Evolutionary conservation across 345 rosid genomes (phyloP), one percentile per base, ranked within the genome.

Genomic region (Sisymbrium altissimum): DNA sequence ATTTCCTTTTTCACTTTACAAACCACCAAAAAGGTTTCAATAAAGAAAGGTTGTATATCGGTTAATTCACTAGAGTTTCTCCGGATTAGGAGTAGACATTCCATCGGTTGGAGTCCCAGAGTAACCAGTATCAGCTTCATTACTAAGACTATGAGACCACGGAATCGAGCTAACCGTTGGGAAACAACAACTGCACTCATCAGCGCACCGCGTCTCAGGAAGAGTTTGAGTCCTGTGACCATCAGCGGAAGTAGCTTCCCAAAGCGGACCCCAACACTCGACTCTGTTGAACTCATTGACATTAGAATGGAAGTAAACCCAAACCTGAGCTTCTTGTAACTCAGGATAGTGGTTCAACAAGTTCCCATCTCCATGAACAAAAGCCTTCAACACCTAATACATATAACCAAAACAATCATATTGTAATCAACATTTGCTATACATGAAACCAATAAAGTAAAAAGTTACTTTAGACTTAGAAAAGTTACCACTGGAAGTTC

Each of bases 261-360:
- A 82, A 23, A 95, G 86, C 9, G 92, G 92, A 5, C 99, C 97
- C 99, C 97, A 91, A 68, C 99, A 91, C 72, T 95, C 92, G 9
- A 81, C 86, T 68, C 44, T 88, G 83, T 88, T 91, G 88, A 83
- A 95, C 80, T 95, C 96, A 23, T 81, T 71, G 18, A 87, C 78
- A 78, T 83, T 95, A 6, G 99, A 95, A 56, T 95, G 97, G 64
- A 94, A 94, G 53, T 94, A 91, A 64, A 89, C 97, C 89, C 93
- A 95, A 3, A 95, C 99, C 67, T 77, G 79, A 17, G 97, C 85
- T 62, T 92, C 97, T 82, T 83, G 87, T 41, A 95, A 76, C 76
- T 92, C 99, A 0, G 97, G 99, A 43, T 87, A 84, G 44, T 68
- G 83, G 82, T 80, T 88, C 55, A 95, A 68, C 83, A 95, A 79